phyloP scores from a whole-genome alignment of 805 yeast species.

The Cyberlindnera maritima region DNA sequence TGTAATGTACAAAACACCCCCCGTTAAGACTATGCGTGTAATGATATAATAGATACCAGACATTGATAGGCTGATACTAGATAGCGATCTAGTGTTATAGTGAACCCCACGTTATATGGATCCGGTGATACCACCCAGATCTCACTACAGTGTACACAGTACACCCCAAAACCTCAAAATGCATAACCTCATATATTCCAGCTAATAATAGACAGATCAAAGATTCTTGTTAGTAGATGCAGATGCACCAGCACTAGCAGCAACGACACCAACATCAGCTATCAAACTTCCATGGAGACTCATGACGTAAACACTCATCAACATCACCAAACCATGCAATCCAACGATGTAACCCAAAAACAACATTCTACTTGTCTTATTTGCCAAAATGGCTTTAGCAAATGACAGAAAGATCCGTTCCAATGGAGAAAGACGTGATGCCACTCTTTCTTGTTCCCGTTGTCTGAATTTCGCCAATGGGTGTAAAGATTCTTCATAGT shows the following conservation, averaged over 20 bases:
- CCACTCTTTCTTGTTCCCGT: slow-evolving; percentile 72
- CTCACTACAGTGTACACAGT: too few relatives aligned
- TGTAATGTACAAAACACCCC: slow-evolving; percentile 13
- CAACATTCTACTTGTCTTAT: slow-evolving; percentile 65
- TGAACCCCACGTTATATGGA: too few relatives aligned
- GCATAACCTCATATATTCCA: not conserved
- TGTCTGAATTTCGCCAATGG: slow-evolving; percentile 82
- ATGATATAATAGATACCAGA: not conserved
- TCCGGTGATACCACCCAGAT: too few relatives aligned
- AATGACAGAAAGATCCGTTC: slow-evolving; percentile 75
- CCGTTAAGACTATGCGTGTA: not conserved
- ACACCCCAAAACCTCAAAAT: not conserved
- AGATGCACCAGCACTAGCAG: not conserved
- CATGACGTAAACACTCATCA: slow-evolving; percentile 55
- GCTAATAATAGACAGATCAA: not conserved
- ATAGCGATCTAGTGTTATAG: not conserved
- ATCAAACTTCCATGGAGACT: slow-evolving; percentile 35
- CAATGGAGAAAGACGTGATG: slow-evolving; percentile 66
- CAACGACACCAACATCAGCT: slow-evolving; percentile 10
- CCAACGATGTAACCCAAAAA: slow-evolving; percentile 73
- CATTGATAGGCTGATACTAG: too few relatives aligned
- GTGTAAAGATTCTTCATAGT: slow-evolving; percentile 74
- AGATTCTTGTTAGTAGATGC: not conserved
- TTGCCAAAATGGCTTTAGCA: slow-evolving; percentile 73
- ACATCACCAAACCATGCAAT: slow-evolving; percentile 70